Base-by-base conservation (phyloP, 2,329 filamentous ascomycete species). In the Nemania sp. region DNA sequence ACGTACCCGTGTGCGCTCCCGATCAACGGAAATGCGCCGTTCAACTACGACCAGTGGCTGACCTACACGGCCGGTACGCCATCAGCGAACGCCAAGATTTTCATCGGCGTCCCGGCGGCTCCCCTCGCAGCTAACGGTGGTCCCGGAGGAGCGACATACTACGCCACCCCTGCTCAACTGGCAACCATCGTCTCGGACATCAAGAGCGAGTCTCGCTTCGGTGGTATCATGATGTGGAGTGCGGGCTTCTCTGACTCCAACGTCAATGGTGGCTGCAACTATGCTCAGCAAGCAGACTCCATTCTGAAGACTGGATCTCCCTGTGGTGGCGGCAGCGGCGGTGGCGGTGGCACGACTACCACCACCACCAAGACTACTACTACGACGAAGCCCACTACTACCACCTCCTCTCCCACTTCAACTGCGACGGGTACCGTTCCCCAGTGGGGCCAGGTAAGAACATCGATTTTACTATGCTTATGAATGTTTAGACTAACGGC, bases 151-250 rank as follows among this genome's bases (percentile, higher is more conserved):
- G 65, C 63, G 36, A 67, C 63, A 5, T 73, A 72, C 61, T 74
- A 73, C 50, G 65, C 69, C 6, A 64, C 66, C 2, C 71, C 70
- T 5, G 61, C 52, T 3, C 61, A 68, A 44, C 67, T 73, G 11
- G 63, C 67, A 2, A 56, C 42, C 11, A 67, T 71, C 31, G 62
- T 72, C 22, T 57, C 30, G 23, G 53, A 66, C 7, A 57, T 66
- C 55, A 66, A 63, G 56, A 52, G 28, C 44, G 59, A 68, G 23
- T 37, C 62, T 7, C 62, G 66, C 22, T 72, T 73, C 49, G 70
- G 70, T 12, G 71, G 71, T 31, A 60, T 73, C 57, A 73, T 73
- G 73, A 70, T 75, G 70, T 76, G 73, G 73, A 66, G 65, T 17
- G 73, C 73, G 2, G 72, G 70, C 2, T 75, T 72, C 55, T 75